Evolutionary conservation across 805 yeast genomes (phyloP), one percentile per base, ranked within the genome.

Genomic region (Myxozyma mucilagina): DNA sequence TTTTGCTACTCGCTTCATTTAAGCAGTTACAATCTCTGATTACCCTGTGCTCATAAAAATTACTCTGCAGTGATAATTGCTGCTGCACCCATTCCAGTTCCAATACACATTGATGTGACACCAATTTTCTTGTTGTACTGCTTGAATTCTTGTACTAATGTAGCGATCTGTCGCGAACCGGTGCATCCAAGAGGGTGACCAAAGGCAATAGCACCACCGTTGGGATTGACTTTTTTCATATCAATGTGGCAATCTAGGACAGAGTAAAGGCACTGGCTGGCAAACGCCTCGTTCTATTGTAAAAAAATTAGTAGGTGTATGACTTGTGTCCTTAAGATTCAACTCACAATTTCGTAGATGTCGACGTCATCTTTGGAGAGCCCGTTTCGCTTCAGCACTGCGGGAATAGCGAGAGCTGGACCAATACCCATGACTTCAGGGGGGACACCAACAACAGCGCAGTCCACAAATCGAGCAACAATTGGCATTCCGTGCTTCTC

Each of bases 71-170:
- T 81, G 69, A 93, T 82, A 48, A 92, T 79, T 13, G 93, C 87
- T 51, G 98, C 98, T 38, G 97, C 97, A 67, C 98, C 98, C 96
- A 92, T 93, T 69, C 98, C 98, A 39, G 97, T 90, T 71, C 98
- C 98, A 67, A 93, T 86, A 79, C 98, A 93, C 98, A 93, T 93
- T 66, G 96, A 87, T 11, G 96, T 89, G 56, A 93, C 86, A 67
- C 98, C 98, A 66, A 91, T 77, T 73, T 75, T 75, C 78, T 91
- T 85, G 63, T 93, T 96, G 32, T 82, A 73, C 52, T 75, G 69
- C 74, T 86, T 77, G 70, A 92, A 81, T 78, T 90, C 93, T 70
- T 92, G 82, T 73, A 93, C 76, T 63, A 93, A 76, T 4, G 98
- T 93, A 47, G 97, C 92, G 55, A 90, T 82, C 78, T 92, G 97